Evolutionary conservation across 371 early-diverging fungal genomes (phyloP), one percentile per base, ranked within the genome.

Genomic region (Chytridiales sp.): DNA sequence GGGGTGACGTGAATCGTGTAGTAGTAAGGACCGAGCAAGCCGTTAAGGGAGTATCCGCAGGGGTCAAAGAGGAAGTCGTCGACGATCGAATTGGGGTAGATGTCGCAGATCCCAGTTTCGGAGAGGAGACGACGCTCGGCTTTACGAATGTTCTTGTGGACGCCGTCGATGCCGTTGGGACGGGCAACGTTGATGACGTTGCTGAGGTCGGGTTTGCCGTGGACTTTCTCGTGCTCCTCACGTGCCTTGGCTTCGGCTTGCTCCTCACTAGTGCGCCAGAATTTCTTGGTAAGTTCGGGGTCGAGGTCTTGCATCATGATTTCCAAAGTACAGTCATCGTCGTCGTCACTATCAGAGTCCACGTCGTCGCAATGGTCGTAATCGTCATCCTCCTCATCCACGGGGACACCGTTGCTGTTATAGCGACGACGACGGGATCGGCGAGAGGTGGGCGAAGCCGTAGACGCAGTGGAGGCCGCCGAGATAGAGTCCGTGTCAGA

Each of bases 1-100:
- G 97, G 97, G n/a, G 97, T 96, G n/a, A 96, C 95, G 66, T 96
- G 97, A 70, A 94, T 87, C n/a, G 90, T 94, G 69, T 83, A 95
- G 74, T 95, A 96, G 59, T 88, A 82, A 59, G 80, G 82, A 3
- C 75, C 80, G 9, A 75, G 56, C n/a, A 95, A 71, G 3, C 89
- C 94, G 67, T 96, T 95, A 65, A 89, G 81, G 15, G 94, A 94
- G 69, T 91, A 95, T 5, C 97, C 95, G 68, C 95, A 95, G 3
- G 97, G 97, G 42, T 88, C 83, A 72, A 94, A 96, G 59, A 93
- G 61, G 68, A 77, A 92, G 42, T 92, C 88, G 72, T 96, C 94
- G 54, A 88, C 74, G 31, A 75, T 67, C 13, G 91, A 85, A 40
- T 76, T 64, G 0, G 94, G 92, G 66, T 91, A 92, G 41, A 94